These are phyloP conservation scores for Trametes hirsuta DNA, from an alignment of 1,284 basidiomycete species.

Conservation along the genomic window DNA sequence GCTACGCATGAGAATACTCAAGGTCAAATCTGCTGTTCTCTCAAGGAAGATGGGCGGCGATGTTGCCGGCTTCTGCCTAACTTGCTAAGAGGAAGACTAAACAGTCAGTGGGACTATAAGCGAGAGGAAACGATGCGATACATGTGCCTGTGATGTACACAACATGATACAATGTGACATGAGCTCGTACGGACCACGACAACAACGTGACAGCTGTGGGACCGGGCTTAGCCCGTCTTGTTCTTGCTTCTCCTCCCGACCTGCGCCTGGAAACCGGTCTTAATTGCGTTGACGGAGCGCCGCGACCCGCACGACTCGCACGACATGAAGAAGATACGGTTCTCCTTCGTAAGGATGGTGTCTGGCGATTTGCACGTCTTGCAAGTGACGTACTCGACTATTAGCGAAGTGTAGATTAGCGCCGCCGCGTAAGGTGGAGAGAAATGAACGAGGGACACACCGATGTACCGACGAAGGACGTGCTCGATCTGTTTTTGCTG, in stretches of 20 bases:
- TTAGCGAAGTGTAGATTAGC: neutral
- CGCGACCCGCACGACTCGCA: constrained; percentile 94
- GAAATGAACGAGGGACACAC: constrained; percentile 48
- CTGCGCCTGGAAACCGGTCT: constrained; percentile 98
- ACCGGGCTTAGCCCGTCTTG: constrained; percentile 47
- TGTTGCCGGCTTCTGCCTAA: too few species aligned
- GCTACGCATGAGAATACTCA: too few species aligned
- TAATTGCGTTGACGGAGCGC: constrained; percentile 95
- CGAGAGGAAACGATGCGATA: constrained; percentile 8
- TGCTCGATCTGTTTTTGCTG: constrained; percentile 99
- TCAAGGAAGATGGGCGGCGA: too few species aligned
- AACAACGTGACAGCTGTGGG: neutral
- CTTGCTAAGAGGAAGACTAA: too few species aligned
- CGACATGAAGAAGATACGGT: constrained; percentile 99
- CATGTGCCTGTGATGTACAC: constrained; percentile 22
- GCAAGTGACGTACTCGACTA: constrained; percentile 99
- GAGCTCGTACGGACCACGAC: constrained; percentile 8
- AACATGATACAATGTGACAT: constrained; percentile 24
- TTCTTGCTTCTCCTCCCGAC: constrained; percentile 85
- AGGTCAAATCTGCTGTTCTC: too few species aligned
- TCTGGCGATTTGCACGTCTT: constrained; percentile 99
- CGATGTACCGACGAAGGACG: constrained; percentile 94
- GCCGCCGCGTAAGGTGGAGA: neutral
- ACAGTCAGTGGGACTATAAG: neutral
- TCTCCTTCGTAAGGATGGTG: constrained; percentile 95